Base-by-base conservation (phyloP, 2,329 filamentous ascomycete genomes). In the Alternaria incomplexa region DNA sequence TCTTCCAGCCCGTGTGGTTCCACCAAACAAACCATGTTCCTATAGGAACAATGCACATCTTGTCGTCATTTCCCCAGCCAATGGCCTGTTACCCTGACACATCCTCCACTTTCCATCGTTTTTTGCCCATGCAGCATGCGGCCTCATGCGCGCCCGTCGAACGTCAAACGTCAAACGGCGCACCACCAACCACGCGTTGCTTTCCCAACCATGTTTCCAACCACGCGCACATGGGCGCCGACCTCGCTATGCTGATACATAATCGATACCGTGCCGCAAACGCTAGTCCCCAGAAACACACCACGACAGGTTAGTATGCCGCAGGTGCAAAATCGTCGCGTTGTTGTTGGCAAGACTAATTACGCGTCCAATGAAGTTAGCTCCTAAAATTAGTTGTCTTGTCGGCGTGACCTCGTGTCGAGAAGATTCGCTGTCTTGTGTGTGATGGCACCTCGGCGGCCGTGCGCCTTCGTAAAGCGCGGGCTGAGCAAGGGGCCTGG, bases 311-410 rank as follows among this genome's bases (percentile, higher is more conserved):
- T 23, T 30, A 57, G 30, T 25, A 44, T 44, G 32, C 20, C 25
- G 25, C n/a, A 22, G 43, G n/a, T 47, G 56, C 55, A 54, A 43
- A 46, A 43, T 55, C 45, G 20, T 63, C 48, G 50, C 23, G 30
- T 51, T 45, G 57, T 57, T 52, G 43, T 36, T 40, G 40, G 30
- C 57, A 57, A 45, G 23, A 52, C 57, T 54, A 61, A 57, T 65
- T 66, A 69, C 66, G 66, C 60, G 64, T 69, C 61, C 66, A 67
- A 64, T 60, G 52, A 56, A 62, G 56, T 58, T 58, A 46, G 56
- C 62, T 52, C 53, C 61, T 64, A 63, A 64, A 63, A 59, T 62
- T 68, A 67, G 56, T 50, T 40, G 48, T 48, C 30, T 54, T 40
- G 52, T 43, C 60, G 44, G 60, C 56, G 40, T 59, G 44, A 64